Evolutionary conservation across 1,139 yeast genomes (phyloP).

Genomic region (Blastobotrys petasosporus): DNA sequence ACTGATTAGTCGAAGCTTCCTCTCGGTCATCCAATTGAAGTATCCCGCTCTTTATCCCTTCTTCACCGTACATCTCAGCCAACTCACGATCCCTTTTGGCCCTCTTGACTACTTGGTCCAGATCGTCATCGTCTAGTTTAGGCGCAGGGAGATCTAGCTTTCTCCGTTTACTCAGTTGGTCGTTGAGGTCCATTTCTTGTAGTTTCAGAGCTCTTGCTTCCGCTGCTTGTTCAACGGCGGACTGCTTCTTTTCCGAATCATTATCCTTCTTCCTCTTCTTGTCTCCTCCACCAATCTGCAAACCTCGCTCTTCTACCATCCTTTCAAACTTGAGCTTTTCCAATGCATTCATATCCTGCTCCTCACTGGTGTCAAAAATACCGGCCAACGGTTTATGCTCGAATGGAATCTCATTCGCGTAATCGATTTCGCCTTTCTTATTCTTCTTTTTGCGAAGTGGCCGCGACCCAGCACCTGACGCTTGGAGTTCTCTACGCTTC

Average conservation of each 20-base stretch:
- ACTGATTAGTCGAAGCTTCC: background rate
- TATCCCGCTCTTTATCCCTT: no score
- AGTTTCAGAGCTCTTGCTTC: slow-evolving; percentile 38
- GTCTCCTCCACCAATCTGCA: slow-evolving; percentile 36
- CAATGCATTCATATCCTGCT: slow-evolving; percentile 39
- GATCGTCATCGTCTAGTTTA: slow-evolving; percentile 35
- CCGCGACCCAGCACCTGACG: slow-evolving; percentile 68
- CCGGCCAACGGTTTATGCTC: slow-evolving; percentile 71
- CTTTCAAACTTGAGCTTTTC: slow-evolving; percentile 43
- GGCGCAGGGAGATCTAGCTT: slow-evolving; percentile 54
- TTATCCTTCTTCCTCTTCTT: slow-evolving; percentile 26
- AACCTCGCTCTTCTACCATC: slow-evolving; percentile 45
- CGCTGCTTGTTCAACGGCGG: slow-evolving; percentile 29
- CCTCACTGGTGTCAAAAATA: slow-evolving; percentile 60
- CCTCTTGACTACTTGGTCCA: slow-evolving; percentile 31
- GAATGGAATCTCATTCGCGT: slow-evolving; percentile 75
- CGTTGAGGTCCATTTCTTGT: slow-evolving; percentile 33
- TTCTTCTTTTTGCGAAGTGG: slow-evolving; percentile 47
- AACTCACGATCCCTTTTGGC: slow-evolving; percentile 8
- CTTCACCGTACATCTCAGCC: background rate
- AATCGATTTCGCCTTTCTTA: slow-evolving; percentile 57
- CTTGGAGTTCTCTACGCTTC: slow-evolving; percentile 76
- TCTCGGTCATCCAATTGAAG: slow-evolving; percentile 3
- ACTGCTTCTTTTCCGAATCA: slow-evolving; percentile 14
- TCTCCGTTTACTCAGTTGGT: slow-evolving; percentile 44